Evolutionary conservation across 495 filamentous ascomycete species (phyloP).

Genomic region (Parmelia sp.): DNA sequence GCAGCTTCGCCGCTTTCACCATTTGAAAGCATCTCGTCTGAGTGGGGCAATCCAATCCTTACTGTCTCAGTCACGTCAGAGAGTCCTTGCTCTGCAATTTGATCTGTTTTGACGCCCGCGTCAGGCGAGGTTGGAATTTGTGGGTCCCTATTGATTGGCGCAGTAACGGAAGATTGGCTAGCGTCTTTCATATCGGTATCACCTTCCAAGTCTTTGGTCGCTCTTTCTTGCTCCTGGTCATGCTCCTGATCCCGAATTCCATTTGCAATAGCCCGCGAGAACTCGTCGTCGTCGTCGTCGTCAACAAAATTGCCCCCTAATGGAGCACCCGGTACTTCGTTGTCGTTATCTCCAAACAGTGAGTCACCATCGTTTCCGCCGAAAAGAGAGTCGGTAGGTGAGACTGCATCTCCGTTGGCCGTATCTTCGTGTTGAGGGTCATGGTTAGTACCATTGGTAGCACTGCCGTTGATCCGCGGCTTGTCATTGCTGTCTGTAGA

Average conservation of each 20-base stretch:
- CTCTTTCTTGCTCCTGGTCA: constrained; percentile 17
- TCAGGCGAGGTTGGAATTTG: neutral
- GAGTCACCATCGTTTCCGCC: constrained; percentile 56
- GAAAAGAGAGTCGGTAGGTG: constrained; percentile 65
- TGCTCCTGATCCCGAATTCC: constrained; percentile 46
- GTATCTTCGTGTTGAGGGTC: constrained; percentile 35
- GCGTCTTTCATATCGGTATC: constrained; percentile 31
- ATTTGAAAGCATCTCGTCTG: constrained; percentile 36
- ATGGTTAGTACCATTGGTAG: constrained; percentile 43
- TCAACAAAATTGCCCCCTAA: constrained; percentile 60
- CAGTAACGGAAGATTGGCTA: constrained; percentile 22
- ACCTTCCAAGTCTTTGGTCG: constrained; percentile 22
- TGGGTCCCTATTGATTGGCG: constrained; percentile 6
- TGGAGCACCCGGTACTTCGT: constrained; percentile 46
- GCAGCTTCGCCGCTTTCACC: neutral
- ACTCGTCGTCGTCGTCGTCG: constrained; percentile 86
- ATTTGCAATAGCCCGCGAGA: constrained; percentile 70
- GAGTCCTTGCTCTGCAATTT: constrained; percentile 5
- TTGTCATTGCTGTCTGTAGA: constrained; percentile 53
- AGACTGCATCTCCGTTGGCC: constrained; percentile 40
- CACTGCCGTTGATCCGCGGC: constrained; percentile 44
- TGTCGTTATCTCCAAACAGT: constrained; percentile 65
- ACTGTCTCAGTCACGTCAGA: constrained; percentile 18
- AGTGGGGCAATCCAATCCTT: constrained; percentile 48
- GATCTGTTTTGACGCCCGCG: neutral